These are phyloP conservation scores for Aspergillus versicolor DNA, from an alignment of 2,329 filamentous ascomycete genomes.

Conservation along the genomic window DNA sequence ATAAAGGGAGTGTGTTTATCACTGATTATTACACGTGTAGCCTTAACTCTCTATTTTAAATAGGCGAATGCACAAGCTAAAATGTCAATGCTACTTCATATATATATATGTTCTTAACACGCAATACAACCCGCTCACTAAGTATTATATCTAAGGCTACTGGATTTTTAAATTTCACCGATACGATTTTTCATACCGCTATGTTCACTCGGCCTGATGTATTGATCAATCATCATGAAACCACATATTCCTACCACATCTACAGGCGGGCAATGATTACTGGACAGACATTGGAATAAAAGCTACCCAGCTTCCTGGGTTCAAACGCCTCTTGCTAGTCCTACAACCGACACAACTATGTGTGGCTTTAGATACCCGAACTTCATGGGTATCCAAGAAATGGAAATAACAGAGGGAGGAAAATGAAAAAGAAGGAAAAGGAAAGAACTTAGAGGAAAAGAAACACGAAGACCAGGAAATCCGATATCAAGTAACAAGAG, in stretches of 20 bases:
- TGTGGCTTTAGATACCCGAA: slow-evolving; percentile 24
- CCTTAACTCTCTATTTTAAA: too few species aligned
- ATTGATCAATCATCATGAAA: too few species aligned
- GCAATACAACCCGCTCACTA: too few species aligned
- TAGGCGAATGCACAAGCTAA: too few species aligned
- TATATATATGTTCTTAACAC: too few species aligned
- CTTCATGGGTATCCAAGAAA: slow-evolving; percentile 33
- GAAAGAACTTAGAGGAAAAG: slow-evolving; percentile 13
- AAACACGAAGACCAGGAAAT: slow-evolving; percentile 20
- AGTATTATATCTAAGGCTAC: too few species aligned
- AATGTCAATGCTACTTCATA: too few species aligned
- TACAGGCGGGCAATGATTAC: neutral
- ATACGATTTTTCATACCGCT: too few species aligned
- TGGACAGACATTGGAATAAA: neutral
- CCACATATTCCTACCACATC: neutral
- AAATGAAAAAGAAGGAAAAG: neutral
- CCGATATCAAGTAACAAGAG: slow-evolving; percentile 21
- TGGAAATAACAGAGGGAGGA: slow-evolving; percentile 9
- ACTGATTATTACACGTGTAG: too few species aligned
- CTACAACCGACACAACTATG: slow-evolving; percentile 30
- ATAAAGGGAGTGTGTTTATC: too few species aligned
- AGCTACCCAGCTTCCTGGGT: neutral
- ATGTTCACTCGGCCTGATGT: too few species aligned
- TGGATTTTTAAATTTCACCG: too few species aligned
- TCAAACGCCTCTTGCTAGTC: slow-evolving; percentile 29